These are phyloP conservation scores for Hordeum pubiflorum DNA, from an alignment of 202 grass and related monocot genomes.

Conservation along the genomic window DNA sequence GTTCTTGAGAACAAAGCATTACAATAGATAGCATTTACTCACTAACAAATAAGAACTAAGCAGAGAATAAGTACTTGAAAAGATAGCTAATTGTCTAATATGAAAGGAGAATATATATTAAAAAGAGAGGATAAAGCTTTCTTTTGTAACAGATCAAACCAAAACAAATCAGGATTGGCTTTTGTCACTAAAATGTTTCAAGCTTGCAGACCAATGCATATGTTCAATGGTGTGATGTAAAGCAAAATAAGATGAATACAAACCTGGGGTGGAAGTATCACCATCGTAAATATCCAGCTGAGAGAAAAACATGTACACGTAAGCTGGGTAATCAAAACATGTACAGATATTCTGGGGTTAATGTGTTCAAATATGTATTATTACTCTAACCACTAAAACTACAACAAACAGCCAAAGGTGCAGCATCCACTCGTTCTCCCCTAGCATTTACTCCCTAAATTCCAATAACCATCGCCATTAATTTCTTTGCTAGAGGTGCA, in stretches of 20 bases:
- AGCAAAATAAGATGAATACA: conserved; percentile 19
- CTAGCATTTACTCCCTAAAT: neutral
- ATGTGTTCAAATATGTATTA: neutral
- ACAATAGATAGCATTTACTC: neutral
- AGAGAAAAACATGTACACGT: neutral
- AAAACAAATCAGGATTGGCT: neutral
- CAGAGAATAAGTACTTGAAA: neutral
- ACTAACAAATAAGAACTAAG: neutral
- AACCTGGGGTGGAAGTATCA: conserved; percentile 47
- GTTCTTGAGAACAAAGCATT: neutral
- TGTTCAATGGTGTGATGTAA: neutral
- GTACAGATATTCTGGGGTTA: neutral
- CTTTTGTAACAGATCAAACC: neutral
- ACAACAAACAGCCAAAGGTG: neutral
- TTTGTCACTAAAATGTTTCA: neutral
- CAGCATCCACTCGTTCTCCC: no score
- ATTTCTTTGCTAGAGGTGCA: neutral
- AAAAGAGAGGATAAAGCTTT: neutral
- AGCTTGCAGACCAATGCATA: neutral
- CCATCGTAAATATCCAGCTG: conserved; percentile 71
- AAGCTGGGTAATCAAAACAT: neutral
- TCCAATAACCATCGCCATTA: neutral
- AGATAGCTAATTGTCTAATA: neutral
- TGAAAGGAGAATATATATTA: neutral
- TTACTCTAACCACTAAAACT: neutral